These are phyloP conservation scores for Pulveroboletus sp. DNA, from an alignment of 768 basidiomycete species.

Conservation along the genomic window DNA sequence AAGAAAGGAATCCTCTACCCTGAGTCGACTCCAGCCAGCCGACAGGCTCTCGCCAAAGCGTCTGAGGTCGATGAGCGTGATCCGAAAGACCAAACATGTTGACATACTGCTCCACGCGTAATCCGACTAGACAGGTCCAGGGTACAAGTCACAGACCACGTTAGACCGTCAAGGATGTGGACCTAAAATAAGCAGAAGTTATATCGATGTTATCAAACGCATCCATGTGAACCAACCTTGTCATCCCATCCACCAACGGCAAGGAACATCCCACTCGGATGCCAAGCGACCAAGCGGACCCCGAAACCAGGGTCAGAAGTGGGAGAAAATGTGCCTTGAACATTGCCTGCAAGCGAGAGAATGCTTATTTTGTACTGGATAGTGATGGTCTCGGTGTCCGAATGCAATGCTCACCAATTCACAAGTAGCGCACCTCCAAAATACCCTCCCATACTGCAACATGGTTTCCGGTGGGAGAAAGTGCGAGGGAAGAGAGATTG, in stretches of 20 bases:
- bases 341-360: constrained; percentile 61
- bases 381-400: not conserved
- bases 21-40: constrained; percentile 84
- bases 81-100: not conserved
- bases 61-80: constrained; percentile 39
- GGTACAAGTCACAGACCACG: constrained; percentile 66
- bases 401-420: not conserved
- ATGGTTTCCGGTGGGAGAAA: constrained; percentile 76
- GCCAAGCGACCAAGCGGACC: constrained; percentile 77
- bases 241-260: constrained; percentile 89
- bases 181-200: constrained; percentile 44
- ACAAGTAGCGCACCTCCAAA: constrained; percentile 59
- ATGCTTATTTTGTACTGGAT: constrained; percentile 79
- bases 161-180: constrained; percentile 69
- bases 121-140: constrained; percentile 63
- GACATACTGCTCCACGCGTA: constrained; percentile 53
- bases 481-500: constrained; percentile 63
- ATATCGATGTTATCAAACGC: not conserved
- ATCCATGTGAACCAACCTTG: constrained; percentile 46
- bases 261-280: constrained; percentile 80
- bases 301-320: constrained; percentile 81
- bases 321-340: constrained; percentile 66
- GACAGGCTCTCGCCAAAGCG: constrained; percentile 80
- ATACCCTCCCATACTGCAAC: constrained; percentile 83
- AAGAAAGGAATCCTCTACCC: constrained; percentile 85